These are phyloP conservation scores for Botrytis byssoidea DNA, from an alignment of 2,329 filamentous ascomycete species.

Conservation along the genomic window DNA sequence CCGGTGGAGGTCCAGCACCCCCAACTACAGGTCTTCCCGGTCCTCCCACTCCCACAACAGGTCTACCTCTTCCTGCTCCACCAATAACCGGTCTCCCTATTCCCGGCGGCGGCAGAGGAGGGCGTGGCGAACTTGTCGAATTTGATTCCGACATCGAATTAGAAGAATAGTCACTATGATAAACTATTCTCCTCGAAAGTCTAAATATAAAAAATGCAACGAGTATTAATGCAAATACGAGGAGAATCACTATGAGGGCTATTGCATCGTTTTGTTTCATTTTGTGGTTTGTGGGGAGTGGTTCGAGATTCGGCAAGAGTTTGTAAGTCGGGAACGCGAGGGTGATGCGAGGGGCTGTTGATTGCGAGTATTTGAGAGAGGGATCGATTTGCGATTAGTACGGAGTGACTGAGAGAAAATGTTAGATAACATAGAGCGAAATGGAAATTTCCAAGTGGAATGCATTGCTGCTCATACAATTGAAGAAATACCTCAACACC, in stretches of 20 bases:
- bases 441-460: background rate
- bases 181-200: background rate
- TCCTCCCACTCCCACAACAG: background rate
- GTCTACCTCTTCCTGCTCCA: background rate
- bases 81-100: background rate
- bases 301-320: background rate
- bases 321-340: background rate
- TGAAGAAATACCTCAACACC: background rate
- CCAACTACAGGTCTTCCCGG: background rate
- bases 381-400: background rate
- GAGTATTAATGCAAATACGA: background rate
- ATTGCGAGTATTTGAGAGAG: background rate
- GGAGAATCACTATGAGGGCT: slow-evolving; percentile 10
- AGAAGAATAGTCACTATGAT: slow-evolving; percentile 7
- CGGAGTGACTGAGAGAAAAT: background rate
- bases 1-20: background rate
- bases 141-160: background rate
- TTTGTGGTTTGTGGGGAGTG: background rate
- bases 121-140: background rate
- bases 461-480: background rate
- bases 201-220: background rate
- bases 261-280: slow-evolving; percentile 7
- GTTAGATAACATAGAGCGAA: background rate
- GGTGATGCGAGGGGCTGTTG: background rate
- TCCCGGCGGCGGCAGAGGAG: background rate